phyloP scores from a whole-genome alignment of 2,329 filamentous ascomycete genomes.

The Fusarium cyanostomum region DNA sequence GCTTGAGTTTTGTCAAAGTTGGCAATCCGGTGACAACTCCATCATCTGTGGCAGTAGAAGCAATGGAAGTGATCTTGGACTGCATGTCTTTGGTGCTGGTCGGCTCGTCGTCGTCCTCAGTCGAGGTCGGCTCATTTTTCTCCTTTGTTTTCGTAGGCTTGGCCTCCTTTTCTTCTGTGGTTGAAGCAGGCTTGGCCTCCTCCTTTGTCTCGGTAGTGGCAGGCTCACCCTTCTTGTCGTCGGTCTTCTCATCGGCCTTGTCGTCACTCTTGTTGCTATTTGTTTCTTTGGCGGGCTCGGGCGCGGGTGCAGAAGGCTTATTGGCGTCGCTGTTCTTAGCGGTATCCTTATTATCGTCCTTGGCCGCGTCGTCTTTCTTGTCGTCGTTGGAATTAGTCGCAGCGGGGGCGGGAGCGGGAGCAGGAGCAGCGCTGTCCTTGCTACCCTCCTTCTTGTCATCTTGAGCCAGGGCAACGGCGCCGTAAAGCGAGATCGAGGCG shows the following conservation, averaged over 20 bases:
- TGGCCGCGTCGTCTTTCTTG: neutral
- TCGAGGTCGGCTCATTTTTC: slow-evolving; percentile 16
- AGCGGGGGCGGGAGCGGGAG: slow-evolving; percentile 18
- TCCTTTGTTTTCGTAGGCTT: slow-evolving; percentile 23
- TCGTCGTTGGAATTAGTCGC: slow-evolving; percentile 7
- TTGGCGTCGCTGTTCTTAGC: slow-evolving; percentile 10
- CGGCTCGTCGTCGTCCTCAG: slow-evolving; percentile 17
- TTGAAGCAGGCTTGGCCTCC: slow-evolving; percentile 20
- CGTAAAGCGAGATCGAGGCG: slow-evolving; percentile 43
- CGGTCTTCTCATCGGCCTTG: slow-evolving; percentile 12
- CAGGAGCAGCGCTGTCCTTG: slow-evolving; percentile 25
- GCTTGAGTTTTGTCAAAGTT: slow-evolving; percentile 52
- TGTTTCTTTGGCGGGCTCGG: slow-evolving; percentile 29
- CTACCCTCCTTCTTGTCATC: slow-evolving; percentile 33
- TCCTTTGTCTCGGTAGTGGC: slow-evolving; percentile 27
- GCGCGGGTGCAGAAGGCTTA: slow-evolving; percentile 19
- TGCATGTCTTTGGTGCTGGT: slow-evolving; percentile 23
- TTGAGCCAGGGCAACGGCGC: slow-evolving; percentile 48
- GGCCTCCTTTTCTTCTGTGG: slow-evolving; percentile 19
- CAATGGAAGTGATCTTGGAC: slow-evolving; percentile 25
- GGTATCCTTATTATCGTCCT: neutral
- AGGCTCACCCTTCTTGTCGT: slow-evolving; percentile 12
- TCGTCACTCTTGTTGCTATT: slow-evolving; percentile 5
- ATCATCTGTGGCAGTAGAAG: slow-evolving; percentile 31
- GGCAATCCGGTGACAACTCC: slow-evolving; percentile 50